Percentiles rank a stretch among this genome's conserved stretches.
Evolutionary conservation across 2,329 filamentous ascomycete genomes (phyloP).

Genomic region (Stromatinia cepivora): DNA sequence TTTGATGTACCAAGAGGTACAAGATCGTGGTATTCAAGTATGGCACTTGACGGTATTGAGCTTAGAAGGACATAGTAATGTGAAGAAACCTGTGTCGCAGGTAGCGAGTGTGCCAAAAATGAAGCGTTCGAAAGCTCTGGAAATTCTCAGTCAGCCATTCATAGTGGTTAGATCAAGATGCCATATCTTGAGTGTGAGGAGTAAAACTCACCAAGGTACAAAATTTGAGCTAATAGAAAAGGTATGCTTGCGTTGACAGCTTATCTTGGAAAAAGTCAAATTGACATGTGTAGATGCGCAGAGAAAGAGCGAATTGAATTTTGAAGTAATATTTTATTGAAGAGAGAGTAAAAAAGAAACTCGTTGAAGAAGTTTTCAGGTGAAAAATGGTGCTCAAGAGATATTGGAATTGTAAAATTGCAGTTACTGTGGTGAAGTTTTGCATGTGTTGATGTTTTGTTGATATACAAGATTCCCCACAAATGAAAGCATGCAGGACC

Average conservation of each 20-base stretch:
- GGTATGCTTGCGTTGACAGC: background rate
- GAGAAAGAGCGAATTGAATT: conserved; percentile 17
- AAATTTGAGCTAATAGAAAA: background rate
- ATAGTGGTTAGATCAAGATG: background rate
- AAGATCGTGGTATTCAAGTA: background rate
- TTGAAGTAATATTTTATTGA: background rate
- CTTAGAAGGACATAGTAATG: conserved; percentile 18
- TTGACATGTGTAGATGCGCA: conserved; percentile 1
- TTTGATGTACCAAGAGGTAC: background rate
- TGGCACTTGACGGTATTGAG: background rate
- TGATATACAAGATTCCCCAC: conserved; percentile 20
- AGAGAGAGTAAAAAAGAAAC: background rate
- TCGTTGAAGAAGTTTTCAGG: background rate
- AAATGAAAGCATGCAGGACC: conserved; percentile 6
- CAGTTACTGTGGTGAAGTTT: conserved; percentile 6
- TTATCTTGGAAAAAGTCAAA: conserved; percentile 6
- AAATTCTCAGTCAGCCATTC: background rate
- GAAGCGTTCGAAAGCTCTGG: background rate
- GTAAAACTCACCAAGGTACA: background rate
- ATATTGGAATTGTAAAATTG: background rate
- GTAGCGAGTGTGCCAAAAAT: conserved; percentile 16
- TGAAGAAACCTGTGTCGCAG: background rate
- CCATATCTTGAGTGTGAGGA: background rate
- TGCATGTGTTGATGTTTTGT: conserved; percentile 23
- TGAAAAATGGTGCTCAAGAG: background rate